These are phyloP conservation scores for Lasiosphaeria hispida DNA, from an alignment of 495 filamentous ascomycete genomes.

Conservation along the genomic window DNA sequence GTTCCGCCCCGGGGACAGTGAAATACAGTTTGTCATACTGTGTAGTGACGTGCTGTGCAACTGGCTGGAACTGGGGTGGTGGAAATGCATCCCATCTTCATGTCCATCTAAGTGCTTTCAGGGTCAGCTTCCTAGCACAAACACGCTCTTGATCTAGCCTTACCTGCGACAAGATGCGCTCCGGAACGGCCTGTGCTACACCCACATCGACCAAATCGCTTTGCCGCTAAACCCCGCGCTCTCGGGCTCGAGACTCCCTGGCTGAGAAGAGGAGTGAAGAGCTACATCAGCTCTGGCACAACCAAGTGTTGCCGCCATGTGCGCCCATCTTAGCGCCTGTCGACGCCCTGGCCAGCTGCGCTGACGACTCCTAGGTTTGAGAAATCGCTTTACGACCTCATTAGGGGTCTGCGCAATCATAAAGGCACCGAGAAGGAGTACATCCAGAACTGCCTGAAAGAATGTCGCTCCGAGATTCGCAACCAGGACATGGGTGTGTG, in stretches of 20 bases:
- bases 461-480: slow-evolving; percentile 89
- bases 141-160: neutral
- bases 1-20: no score
- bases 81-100: no score
- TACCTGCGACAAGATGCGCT: slow-evolving; percentile 12
- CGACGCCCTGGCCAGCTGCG: no score
- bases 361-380: slow-evolving; percentile 73
- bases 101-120: neutral
- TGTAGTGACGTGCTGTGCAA: slow-evolving; percentile 7
- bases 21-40: neutral
- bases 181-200: neutral
- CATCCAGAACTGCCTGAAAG: slow-evolving; percentile 82
- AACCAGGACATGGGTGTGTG: slow-evolving; percentile 83
- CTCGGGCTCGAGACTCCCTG: neutral
- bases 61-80: neutral
- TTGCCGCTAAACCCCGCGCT: slow-evolving; percentile 4
- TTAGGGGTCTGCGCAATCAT: slow-evolving; percentile 88
- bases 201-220: neutral
- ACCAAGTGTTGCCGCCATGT: slow-evolving; percentile 3
- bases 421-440: slow-evolving; percentile 93
- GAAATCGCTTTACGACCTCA: slow-evolving; percentile 98
- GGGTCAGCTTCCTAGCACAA: neutral
- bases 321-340: neutral
- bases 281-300: slow-evolving; percentile 3
- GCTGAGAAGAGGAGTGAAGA: neutral